Evolutionary conservation across 495 filamentous ascomycete species (phyloP), one percentile per base, ranked within the genome.

Genomic region (Cenococcum geophilum): DNA sequence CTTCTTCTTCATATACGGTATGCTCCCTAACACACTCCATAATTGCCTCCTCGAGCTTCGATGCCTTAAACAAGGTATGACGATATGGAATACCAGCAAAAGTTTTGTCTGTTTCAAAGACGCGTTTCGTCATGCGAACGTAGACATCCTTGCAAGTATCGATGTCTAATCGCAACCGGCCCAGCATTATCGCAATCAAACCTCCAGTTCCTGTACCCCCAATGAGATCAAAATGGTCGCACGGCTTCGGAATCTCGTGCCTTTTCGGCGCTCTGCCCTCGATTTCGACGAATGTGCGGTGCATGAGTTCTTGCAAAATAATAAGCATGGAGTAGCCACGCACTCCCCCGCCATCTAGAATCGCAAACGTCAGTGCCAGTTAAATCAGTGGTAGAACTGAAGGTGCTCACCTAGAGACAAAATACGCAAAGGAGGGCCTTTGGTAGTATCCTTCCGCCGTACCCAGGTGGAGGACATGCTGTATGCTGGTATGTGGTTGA

Each of bases 101-200:
- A 6, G 92, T 97, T 76, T 98, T 98, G 76, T 98, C 95, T 10
- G 93, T 97, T 74, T 96, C 91, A 64, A 98, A 98, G 0, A 97
- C 95, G 70, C 85, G 85, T 65, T 87, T 85, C 42, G 93, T 98
- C 80, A 98, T 88, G 58, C 89, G 86, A 60, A 96, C 89, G 68
- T 97, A 98, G 11, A 97, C 84, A 62, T 95, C 87, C 75, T 95
- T 97, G 80, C 92, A 97, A 1, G 90, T 93, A 71, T 97, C 92
- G 27, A 97, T 76, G 68, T 97, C 91, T 67, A 98, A 81, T 49
- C 93, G 87, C 67, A 98, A 76, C 43, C 93, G 83, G 10, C 93
- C 93, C 22, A 98, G 80, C 95, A 98, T 97, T 63, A 98, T 81
- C 20, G 93, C 95, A 63, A 98, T 96, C 57, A 98, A 76, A 2